Base-by-base conservation (phyloP, 169 alveolate species). In the Cryptosporidium ryanae region DNA sequence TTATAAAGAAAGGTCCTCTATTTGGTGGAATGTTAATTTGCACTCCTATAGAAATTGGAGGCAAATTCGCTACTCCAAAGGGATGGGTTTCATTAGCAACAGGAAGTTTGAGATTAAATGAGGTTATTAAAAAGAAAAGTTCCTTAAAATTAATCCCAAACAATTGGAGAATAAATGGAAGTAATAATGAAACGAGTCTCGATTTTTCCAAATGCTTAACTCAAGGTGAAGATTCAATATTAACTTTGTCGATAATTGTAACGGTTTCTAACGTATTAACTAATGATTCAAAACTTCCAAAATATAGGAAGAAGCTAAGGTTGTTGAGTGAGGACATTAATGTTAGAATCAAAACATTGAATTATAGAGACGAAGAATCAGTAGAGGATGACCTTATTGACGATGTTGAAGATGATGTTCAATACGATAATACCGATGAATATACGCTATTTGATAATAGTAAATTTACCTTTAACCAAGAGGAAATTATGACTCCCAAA, bases 51-150 rank as follows among this genome's bases (percentile, higher is more conserved):
- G 76, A 76, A 44, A 57, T 59, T 31, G 87, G 87, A 18, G 87
- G 87, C 1, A 27, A 59, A 12, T 76, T 76, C 34, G 70, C 38
- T 2, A 76, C 70, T 23, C 87, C 87, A 23, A 76, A 55, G 25
- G 87, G 87, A 4, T 76, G 87, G 87, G 71, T 76, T 44, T 59
- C 87, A 6, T 15, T 76, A 17, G 87, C 87, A 23, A 59, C 87
- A 0, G 87, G 76, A 32, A 59, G 31, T 65, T 23, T 76, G 21
- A 67, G 46, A 57, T 18, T 76, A 25, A 59, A 55, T 29, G 63
- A 44, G 18, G 87, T 43, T 15, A 76, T 76, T 25, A 76, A 76
- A 65, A 76, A 61, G 7, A 76, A 76, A 46, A 76, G 87, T 2
- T 76, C 87, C 25, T 43, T 76, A 4, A 48, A 61, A 44, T 18